Evolutionary conservation across 2,329 filamentous ascomycete species (phyloP).

Genomic region (Aspergillus clavatus): DNA sequence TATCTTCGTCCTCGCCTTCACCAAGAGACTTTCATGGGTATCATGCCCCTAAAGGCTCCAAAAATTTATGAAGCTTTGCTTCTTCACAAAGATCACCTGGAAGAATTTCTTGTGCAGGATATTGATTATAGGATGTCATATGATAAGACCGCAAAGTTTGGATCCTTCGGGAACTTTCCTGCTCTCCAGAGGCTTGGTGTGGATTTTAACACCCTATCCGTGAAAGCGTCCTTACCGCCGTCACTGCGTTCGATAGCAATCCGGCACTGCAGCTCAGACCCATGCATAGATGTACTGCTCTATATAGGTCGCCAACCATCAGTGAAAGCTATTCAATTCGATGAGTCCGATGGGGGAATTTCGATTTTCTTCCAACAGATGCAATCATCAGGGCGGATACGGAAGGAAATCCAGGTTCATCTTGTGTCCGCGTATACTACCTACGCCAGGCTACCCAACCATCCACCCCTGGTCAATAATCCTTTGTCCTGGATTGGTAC

Average conservation of each 20-base stretch:
- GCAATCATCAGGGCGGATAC: neutral
- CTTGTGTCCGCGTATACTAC: neutral
- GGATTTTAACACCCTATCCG: neutral
- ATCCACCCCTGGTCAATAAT: too few species aligned
- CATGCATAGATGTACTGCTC: neutral
- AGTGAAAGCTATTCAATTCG: neutral
- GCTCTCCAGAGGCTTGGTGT: neutral
- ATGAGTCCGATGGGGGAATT: neutral
- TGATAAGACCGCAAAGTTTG: neutral
- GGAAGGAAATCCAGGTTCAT: neutral
- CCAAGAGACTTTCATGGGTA: neutral
- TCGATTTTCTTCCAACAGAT: neutral
- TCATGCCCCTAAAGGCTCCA: neutral
- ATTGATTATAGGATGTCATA: neutral
- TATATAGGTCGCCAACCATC: neutral
- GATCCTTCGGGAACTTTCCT: neutral
- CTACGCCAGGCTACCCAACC: neutral
- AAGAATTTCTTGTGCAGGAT: neutral
- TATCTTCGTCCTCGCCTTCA: neutral
- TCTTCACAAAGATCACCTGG: neutral
- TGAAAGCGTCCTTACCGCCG: neutral
- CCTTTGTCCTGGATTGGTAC: too few species aligned
- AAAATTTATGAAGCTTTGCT: neutral
- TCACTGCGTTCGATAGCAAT: neutral
- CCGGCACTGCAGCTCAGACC: neutral